phyloP scores from a whole-genome alignment of 371 early-diverging fungal species.

The Mortierella sp. region DNA sequence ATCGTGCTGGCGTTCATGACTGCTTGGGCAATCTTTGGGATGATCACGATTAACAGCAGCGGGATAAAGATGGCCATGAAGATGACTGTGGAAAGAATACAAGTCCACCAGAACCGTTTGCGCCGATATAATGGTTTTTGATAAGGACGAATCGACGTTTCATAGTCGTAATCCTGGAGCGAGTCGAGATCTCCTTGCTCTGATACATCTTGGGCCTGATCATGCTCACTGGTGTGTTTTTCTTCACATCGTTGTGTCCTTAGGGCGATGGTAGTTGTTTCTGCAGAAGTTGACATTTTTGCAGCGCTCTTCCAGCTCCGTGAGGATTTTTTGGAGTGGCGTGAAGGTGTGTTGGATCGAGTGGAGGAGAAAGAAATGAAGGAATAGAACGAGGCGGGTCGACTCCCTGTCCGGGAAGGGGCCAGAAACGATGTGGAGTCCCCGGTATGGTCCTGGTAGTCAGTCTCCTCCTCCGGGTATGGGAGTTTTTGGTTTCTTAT shows the following conservation, averaged over 20 bases:
- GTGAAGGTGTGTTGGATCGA: not conserved
- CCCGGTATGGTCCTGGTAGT: constrained; percentile 26
- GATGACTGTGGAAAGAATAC: constrained; percentile 10
- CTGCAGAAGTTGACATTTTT: not conserved
- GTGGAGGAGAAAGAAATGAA: constrained; percentile 3
- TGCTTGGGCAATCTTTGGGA: constrained; percentile 38
- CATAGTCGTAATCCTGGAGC: constrained; percentile 20
- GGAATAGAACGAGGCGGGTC: constrained; percentile 8
- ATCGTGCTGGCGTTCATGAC: constrained; percentile 38
- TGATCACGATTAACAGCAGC: constrained; percentile 28
- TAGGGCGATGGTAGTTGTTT: not conserved
- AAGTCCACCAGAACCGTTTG: constrained; percentile 27
- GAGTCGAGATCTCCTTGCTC: constrained; percentile 2
- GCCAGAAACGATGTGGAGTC: not conserved
- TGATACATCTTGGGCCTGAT: not conserved
- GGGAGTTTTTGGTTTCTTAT: constrained; percentile 3
- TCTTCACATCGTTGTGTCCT: not conserved
- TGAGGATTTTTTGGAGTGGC: constrained; percentile 5
- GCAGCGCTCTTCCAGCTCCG: constrained; percentile 2
- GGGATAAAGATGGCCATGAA: constrained; percentile 34
- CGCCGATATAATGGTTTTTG: constrained; percentile 35
- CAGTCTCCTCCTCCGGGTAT: constrained; percentile 25
- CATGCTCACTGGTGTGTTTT: not conserved
- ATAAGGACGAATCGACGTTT: constrained; percentile 17
- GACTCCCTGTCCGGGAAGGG: constrained; percentile 8